Conservation (phyloP, 331 rosid genomes). For the Ulmus americana region DNA sequence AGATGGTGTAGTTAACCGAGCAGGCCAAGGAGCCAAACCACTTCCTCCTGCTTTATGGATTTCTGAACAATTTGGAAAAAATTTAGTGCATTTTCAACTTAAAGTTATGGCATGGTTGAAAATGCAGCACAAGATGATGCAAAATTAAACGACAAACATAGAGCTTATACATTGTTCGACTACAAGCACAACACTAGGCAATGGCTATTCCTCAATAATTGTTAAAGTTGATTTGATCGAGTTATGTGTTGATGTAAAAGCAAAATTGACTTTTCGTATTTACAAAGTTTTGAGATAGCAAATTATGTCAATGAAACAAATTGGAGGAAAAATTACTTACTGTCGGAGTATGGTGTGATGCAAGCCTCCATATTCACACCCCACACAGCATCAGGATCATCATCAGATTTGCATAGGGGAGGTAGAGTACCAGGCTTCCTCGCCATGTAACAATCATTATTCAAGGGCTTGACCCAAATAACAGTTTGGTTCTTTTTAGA, state of each 20-base stretch:
- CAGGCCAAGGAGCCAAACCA: slow-evolving; percentile 40
- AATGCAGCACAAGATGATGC: not conserved
- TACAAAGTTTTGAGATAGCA: not conserved
- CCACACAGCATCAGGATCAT: slow-evolving; percentile 31
- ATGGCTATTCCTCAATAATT: not conserved
- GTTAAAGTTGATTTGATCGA: not conserved
- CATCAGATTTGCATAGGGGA: slow-evolving; percentile 29
- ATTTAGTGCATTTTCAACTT: not conserved
- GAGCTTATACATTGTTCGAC: not conserved
- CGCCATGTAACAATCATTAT: slow-evolving; percentile 29
- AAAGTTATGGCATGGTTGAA: not conserved
- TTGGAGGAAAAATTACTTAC: slow-evolving; percentile 20
- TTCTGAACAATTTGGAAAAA: slow-evolving; percentile 17
- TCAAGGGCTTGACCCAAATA: slow-evolving; percentile 55
- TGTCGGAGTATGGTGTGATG: slow-evolving; percentile 36
- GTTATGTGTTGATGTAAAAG: too few species aligned
- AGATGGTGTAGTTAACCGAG: slow-evolving; percentile 31
- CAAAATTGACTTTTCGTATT: not conserved
- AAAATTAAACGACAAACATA: not conserved
- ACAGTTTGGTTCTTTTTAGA: slow-evolving; percentile 86
- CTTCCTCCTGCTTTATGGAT: slow-evolving; percentile 29
- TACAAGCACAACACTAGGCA: too few species aligned
- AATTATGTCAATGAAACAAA: slow-evolving; percentile 1
- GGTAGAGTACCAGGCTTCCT: slow-evolving; percentile 30
- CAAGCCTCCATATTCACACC: slow-evolving; percentile 38